phyloP scores from a whole-genome alignment of 2,329 filamentous ascomycete genomes.

The Penicillium sp. region DNA sequence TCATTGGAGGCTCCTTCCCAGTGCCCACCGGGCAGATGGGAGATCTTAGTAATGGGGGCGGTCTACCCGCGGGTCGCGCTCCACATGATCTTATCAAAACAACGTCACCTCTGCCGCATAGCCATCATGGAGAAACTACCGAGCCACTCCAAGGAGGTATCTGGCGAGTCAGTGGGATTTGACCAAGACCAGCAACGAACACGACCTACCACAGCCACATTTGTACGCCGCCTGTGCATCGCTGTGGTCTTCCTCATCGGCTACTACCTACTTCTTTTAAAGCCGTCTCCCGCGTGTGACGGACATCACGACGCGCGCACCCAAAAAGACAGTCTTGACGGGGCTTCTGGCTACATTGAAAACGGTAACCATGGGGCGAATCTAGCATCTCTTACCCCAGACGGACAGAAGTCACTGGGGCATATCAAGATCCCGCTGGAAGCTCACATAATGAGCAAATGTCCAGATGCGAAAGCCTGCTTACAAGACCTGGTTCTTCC shows the following conservation, averaged over 20 bases:
- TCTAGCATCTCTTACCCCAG: background rate
- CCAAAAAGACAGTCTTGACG: background rate
- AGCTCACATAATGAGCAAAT: slow-evolving; percentile 97
- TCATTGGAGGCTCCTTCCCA: background rate
- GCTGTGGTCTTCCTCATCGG: slow-evolving; percentile 12
- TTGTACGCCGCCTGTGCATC: slow-evolving; percentile 13
- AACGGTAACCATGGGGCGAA: background rate
- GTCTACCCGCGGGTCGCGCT: background rate
- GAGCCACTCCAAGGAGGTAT: slow-evolving; percentile 15
- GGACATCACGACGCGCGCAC: background rate
- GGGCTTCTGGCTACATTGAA: background rate
- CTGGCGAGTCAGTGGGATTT: background rate
- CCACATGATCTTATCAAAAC: slow-evolving; percentile 12
- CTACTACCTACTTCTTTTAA: slow-evolving; percentile 14
- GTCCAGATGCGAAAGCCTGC: slow-evolving; percentile 85
- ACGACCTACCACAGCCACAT: slow-evolving; percentile 4
- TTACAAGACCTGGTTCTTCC: slow-evolving; percentile 79
- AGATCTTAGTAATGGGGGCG: slow-evolving; percentile 8
- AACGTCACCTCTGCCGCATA: slow-evolving; percentile 2
- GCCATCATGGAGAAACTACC: slow-evolving; percentile 24
- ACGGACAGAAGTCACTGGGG: background rate
- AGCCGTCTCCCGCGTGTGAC: slow-evolving; percentile 1
- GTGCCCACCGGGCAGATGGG: background rate
- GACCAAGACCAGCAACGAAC: background rate
- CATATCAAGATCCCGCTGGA: slow-evolving; percentile 69